Percentiles rank a stretch among this genome's conserved stretches.
Evolutionary conservation across 1,284 basidiomycete species (phyloP).

Genomic region (Ganoderma lingzhi): DNA sequence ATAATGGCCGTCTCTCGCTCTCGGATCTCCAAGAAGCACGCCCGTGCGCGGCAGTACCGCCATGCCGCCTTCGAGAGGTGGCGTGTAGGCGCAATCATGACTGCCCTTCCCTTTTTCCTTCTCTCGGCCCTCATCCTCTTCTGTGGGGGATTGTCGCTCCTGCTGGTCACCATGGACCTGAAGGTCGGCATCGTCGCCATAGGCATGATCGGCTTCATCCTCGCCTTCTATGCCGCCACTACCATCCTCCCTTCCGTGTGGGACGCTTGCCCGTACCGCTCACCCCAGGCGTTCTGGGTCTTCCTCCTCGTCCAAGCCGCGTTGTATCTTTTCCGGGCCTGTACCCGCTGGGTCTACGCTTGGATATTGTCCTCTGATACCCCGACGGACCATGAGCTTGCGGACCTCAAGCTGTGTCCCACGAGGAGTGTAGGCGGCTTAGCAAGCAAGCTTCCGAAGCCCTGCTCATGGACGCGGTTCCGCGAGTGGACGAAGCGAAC

Average conservation of each 20-base stretch:
- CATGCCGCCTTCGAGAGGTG: slow-evolving; percentile 34
- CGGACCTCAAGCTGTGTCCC: neutral
- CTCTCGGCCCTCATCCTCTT: slow-evolving; percentile 35
- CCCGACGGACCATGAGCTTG: neutral
- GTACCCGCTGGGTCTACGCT: neutral
- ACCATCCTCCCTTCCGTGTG: slow-evolving; percentile 13
- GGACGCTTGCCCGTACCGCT: slow-evolving; percentile 28
- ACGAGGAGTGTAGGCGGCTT: neutral
- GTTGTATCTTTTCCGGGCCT: neutral
- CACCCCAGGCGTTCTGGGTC: slow-evolving; percentile 29
- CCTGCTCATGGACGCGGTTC: neutral
- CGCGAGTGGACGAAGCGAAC: neutral
- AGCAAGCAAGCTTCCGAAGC: neutral
- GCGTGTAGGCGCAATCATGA: slow-evolving; percentile 32
- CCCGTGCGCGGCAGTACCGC: slow-evolving; percentile 34
- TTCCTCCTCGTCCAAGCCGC: slow-evolving; percentile 5
- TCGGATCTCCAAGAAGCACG: slow-evolving; percentile 14
- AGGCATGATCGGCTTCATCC: slow-evolving; percentile 21
- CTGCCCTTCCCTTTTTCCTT: slow-evolving; percentile 34
- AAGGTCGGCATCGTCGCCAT: slow-evolving; percentile 28
- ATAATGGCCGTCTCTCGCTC: slow-evolving; percentile 11
- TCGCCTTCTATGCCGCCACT: slow-evolving; percentile 8
- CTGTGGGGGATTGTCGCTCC: slow-evolving; percentile 26
- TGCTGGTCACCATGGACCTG: slow-evolving; percentile 30
- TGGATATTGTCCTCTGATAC: neutral